Evolutionary conservation across 1,139 yeast species (phyloP).

Genomic region (Nakaseomyces uthaithaninus): DNA sequence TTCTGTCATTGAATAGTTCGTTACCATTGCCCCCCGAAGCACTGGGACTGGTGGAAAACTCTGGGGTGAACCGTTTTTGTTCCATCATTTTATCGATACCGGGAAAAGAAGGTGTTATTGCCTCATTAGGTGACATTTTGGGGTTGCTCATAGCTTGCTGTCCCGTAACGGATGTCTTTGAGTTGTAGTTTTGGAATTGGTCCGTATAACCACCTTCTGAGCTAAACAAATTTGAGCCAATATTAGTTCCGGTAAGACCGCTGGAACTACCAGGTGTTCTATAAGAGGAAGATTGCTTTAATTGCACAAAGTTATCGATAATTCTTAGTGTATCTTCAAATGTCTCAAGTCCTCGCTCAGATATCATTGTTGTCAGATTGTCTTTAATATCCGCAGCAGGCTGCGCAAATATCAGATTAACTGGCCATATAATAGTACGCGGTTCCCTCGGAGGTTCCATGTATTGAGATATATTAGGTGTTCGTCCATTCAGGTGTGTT

Average conservation of each 20-base stretch:
- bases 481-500: constrained; percentile 58
- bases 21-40: constrained; percentile 15
- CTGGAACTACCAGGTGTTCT: constrained; percentile 31
- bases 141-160: constrained; percentile 12
- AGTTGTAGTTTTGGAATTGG: constrained; percentile 25
- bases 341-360: constrained; percentile 11
- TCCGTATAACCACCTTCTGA: constrained; percentile 31
- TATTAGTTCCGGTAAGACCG: constrained; percentile 15
- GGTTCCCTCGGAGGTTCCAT: constrained; percentile 45
- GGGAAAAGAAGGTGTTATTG: constrained; percentile 15
- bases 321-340: constrained; percentile 31
- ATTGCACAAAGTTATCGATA: constrained; percentile 34
- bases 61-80: constrained; percentile 18
- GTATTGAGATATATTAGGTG: constrained; percentile 53
- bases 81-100: constrained; percentile 15
- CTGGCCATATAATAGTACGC: constrained; percentile 64
- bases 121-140: constrained; percentile 17
- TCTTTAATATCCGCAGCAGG: constrained; percentile 16
- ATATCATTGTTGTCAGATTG: constrained; percentile 5
- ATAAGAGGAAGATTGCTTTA: constrained; percentile 34
- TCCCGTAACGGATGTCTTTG: constrained; percentile 16
- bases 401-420: constrained; percentile 55
- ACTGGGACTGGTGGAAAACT: constrained; percentile 25
- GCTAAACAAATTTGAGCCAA: constrained; percentile 27
- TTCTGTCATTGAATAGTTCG: constrained; percentile 21